Evolutionary conservation across 176 grass and related monocot genomes (phyloP), one percentile per base, ranked within the genome.

Genomic region (Alopecurus myosuroides): DNA sequence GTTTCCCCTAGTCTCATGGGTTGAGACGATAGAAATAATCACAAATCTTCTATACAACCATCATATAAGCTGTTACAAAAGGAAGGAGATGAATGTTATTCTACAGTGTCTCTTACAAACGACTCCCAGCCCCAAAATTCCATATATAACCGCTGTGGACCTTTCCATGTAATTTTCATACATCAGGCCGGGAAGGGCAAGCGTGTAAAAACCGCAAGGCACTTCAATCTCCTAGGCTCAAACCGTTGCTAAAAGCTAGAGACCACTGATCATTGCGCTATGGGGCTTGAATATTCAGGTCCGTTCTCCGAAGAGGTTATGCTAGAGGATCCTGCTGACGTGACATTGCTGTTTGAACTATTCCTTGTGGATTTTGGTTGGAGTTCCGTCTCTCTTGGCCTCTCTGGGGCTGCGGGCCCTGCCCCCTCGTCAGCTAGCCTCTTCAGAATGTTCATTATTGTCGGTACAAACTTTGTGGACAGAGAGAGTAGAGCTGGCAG

Each of bases 381-480:
- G 36, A 85, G 88, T 74, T 89, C 91, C n/a, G 46, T 82, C 57
- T 83, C 88, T 81, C 78, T 80, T 56, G 73, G 91, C 73, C 85
- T 83, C 85, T 83, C 81, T 41, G 91, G 88, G 65, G 79, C 84
- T 58, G 82, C 75, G 14, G 96, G 89, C 33, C 13, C 49, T 87
- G 93, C 87, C 11, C 97, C 97, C 75, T 78, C 94, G 0, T 99
- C 97, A 18, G 97, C 97, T 86, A 99, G 81, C 81, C 85, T 96
- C 88, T 97, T 96, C 46, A 99, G 46, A 28, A 99, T 94, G 82
- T 92, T 97, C 97, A 99, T 99, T 80, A 99, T 35, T 26, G 92
- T 96, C 17, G 97, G 97, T 78, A 99, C 90, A 79, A 99, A 99
- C 87, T 92, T 99, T 39, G 97, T 94, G 1, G 92, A 99, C 77